Evolutionary conservation across 1,284 basidiomycete species (phyloP), one percentile per base, ranked within the genome.

Genomic region (Fistulinella cinereoalba): DNA sequence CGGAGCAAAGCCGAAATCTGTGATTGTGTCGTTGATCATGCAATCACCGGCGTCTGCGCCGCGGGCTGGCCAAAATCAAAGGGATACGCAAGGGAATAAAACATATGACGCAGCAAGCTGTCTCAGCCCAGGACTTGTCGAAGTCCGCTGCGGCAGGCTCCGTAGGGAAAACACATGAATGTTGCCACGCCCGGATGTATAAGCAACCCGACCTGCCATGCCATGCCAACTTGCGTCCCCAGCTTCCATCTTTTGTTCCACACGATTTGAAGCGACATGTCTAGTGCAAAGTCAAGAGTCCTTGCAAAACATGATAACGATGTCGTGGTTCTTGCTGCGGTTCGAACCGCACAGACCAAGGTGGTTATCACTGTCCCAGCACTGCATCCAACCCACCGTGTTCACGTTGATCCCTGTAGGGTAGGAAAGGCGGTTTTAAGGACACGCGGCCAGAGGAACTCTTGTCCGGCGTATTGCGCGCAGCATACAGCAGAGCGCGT

Each of bases 341-440:
- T 92, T 47, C 86, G 96, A 53, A 91, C 94, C 28, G 88, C 95
- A 36, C 77, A 96, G 56, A 96, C 93, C 31, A 94, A 92, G 78
- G 90, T 88, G 15, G 6, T 9, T 3, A n/a, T n/a, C n/a, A n/a
- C 7, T 34, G 16, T 19, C 15, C 37, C 36, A 15, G 43, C 37
- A 34, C 31, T 31, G 24, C 23, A 22, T 8, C 39, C 27, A 41
- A 32, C 16, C 25, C n/a, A 40, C 10, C 18, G 7, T 24, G 22
- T 38, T 64, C 44, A 64, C 41, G 23, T 38, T 37, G 34, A 23
- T 48, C 46, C 16, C 25, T 47, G 6, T 54, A 88, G 83, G 83
- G 82, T 24, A 89, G 80, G 70, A 97, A 96, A 69, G 95, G 95
- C 47, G 92, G 91, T 13, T 94, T 97, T 76, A 93, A 97, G 68